A percentile compares a stretch with the other conserved stretches of the same genome.
Evolutionary conservation across 208 protist species (phyloP).

Genomic region (Porcisia hertigi): DNA sequence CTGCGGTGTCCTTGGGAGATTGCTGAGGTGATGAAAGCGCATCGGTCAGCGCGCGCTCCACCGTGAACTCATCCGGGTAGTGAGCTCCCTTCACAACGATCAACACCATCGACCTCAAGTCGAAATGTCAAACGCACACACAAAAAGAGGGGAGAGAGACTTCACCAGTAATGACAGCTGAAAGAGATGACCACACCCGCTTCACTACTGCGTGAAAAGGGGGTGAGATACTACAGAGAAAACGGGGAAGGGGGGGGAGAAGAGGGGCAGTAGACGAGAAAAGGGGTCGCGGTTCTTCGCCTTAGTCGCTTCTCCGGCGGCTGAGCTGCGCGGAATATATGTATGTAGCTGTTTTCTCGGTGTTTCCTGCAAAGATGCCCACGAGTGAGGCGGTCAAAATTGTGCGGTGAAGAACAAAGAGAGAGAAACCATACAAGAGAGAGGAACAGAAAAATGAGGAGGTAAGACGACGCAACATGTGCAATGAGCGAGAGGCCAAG

Average conservation of each 20-base stretch:
- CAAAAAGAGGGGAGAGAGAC: too few relatives aligned
- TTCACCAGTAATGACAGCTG: background rate
- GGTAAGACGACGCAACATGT: background rate
- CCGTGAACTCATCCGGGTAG: constrained; percentile 75
- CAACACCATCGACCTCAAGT: constrained; percentile 55
- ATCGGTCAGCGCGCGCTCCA: constrained; percentile 45
- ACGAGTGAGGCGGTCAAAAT: background rate
- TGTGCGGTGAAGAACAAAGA: background rate
- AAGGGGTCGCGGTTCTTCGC: background rate
- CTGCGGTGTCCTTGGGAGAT: background rate
- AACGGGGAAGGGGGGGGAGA: too few relatives aligned
- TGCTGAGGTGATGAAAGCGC: constrained; percentile 12
- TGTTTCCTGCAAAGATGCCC: background rate
- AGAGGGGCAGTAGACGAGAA: background rate
- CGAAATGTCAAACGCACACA: too few relatives aligned
- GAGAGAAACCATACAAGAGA: background rate
- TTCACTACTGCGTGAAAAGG: background rate
- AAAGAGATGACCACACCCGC: background rate
- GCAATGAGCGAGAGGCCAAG: background rate
- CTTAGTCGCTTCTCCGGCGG: background rate
- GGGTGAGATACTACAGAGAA: background rate
- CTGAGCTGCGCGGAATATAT: background rate
- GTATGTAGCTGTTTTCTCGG: background rate
- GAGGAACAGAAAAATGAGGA: background rate
- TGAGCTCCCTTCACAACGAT: constrained; percentile 80